Evolutionary conservation across 495 filamentous ascomycete genomes (phyloP), one percentile per base, ranked within the genome.

Genomic region (Xylaria castorea): DNA sequence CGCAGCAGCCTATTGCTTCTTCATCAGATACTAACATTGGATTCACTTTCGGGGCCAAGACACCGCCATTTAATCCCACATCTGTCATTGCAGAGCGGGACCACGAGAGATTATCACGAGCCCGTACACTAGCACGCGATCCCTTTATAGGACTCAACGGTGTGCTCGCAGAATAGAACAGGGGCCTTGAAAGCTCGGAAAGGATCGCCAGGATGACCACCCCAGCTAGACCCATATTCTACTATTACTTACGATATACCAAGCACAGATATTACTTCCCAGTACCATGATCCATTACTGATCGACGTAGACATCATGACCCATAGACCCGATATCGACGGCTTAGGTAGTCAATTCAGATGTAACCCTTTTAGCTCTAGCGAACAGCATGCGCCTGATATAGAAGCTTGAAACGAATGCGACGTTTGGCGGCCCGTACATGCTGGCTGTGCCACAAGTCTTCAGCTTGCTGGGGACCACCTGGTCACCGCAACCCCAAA

Each of bases 341-440:
- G 9, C 66, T 58, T 57, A 53, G 51, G 67, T 61, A 48, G 20
- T 60, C 51, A 22, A 69, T 16, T 3, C 16, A 30, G 27, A 61
- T 69, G 67, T 40, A 48, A 69, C 53, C 38, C 38, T 25, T 30
- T 48, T 32, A 2, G 67, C 51, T 20, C 38, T 61, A 69, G 46
- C 67, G 40, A 46, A 14, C 53, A 22, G 20, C 32, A 4, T 30
- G 48, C 14, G 9, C 40, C 68, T 51, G 67, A 70, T 57, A 70
- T 70, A 70, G 67, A 70, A 61, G n/a, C 38, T 53, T 62, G 67
- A 27, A 27, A 70, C 67, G 67, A 40, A 50, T 48, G 67, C 67
- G 30, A 62, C 67, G 40, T 62, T 50, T 61, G 40, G 30, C 55
- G 32, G 67, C 18, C 55, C 53, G 55, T 61, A 48, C 67, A 60